Percentiles rank a stretch among this genome's conserved stretches.
Evolutionary conservation across 169 alveolate genomes (phyloP).

Genomic region (Babesia bovis): DNA sequence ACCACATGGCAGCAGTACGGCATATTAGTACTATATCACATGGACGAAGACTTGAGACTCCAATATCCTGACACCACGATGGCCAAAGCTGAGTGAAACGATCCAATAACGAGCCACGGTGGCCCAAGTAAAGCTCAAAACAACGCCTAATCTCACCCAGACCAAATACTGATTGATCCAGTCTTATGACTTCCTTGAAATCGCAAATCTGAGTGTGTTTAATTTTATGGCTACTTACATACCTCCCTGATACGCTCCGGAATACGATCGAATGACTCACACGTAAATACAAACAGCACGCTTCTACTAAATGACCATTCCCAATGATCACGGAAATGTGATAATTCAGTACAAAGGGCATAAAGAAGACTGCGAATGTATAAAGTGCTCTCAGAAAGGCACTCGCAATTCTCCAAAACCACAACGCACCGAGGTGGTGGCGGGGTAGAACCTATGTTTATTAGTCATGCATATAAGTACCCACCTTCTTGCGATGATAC

Average conservation of each 20-base stretch:
- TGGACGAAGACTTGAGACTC: constrained; percentile 1
- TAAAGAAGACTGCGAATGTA: constrained; percentile 36
- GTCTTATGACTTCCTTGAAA: neutral
- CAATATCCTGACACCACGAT: neutral
- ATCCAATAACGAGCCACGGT: constrained; percentile 31
- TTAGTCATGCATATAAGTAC: neutral
- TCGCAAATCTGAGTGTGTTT: neutral
- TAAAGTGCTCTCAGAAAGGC: constrained; percentile 15
- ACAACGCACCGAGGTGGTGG: constrained; percentile 39
- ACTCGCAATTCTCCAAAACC: constrained; percentile 34
- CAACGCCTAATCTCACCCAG: neutral
- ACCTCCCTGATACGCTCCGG: constrained; percentile 42
- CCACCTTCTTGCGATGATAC: constrained; percentile 7
- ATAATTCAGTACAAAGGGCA: constrained; percentile 28
- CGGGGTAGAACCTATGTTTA: neutral
- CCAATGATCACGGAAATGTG: constrained; percentile 13
- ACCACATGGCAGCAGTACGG: constrained; percentile 32
- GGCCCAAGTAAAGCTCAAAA: constrained; percentile 45
- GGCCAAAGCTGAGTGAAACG: constrained; percentile 38
- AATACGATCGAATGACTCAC: constrained; percentile 1
- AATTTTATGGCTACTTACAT: neutral
- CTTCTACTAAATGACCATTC: constrained; percentile 3
- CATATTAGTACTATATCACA: constrained; percentile 24
- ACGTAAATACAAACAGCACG: constrained; percentile 48
- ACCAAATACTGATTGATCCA: neutral